These are phyloP conservation scores for Gigaspora rosea DNA, from an alignment of 192 early-diverging fungal genomes.

Conservation along the genomic window DNA sequence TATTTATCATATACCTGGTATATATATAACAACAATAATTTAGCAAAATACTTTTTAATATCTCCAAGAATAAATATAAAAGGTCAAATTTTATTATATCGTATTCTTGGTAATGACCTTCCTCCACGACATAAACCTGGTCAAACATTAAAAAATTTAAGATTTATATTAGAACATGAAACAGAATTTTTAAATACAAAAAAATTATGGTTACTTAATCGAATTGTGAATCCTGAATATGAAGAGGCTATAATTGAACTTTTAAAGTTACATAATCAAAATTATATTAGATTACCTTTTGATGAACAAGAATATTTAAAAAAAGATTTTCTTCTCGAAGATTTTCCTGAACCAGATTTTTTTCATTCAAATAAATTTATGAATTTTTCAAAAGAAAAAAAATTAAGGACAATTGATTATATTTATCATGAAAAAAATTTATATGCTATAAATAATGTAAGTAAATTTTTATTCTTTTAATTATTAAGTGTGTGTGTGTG, in stretches of 20 bases:
- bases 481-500: no score
- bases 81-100: slow-evolving; percentile 52
- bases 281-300: slow-evolving; percentile 62
- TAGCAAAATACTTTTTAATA: no score
- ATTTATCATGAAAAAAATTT: slow-evolving; percentile 66
- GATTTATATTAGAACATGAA: slow-evolving; percentile 64
- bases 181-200: slow-evolving; percentile 54
- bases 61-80: background rate
- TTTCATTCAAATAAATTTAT: slow-evolving; percentile 62
- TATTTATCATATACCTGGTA: no score
- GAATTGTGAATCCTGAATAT: slow-evolving; percentile 58
- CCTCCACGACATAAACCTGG: slow-evolving; percentile 64
- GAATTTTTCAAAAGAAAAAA: slow-evolving; percentile 56
- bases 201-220: slow-evolving; percentile 61
- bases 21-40: no score
- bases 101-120: slow-evolving; percentile 65
- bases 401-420: slow-evolving; percentile 59
- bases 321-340: slow-evolving; percentile 59
- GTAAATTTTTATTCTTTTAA: no score
- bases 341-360: slow-evolving; percentile 64
- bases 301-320: slow-evolving; percentile 52
- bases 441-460: slow-evolving; percentile 65
- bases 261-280: slow-evolving; percentile 50
- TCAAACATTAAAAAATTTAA: slow-evolving; percentile 59
- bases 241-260: slow-evolving; percentile 55